These are phyloP conservation scores for Mallotus japonicus DNA, from an alignment of 441 rosid genomes.

Conservation along the genomic window DNA sequence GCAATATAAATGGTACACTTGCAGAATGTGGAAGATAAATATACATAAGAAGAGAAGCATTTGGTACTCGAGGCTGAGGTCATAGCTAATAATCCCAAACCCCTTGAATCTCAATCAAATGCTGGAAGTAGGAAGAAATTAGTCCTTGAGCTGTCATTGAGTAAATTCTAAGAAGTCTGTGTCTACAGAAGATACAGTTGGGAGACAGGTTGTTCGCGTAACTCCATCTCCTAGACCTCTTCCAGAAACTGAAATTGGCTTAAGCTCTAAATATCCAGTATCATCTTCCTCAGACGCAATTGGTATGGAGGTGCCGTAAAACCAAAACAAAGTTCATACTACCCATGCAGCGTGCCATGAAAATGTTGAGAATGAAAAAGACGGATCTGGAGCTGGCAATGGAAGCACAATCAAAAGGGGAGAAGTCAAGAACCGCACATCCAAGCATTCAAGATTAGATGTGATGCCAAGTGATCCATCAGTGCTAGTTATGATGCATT, in stretches of 20 bases:
- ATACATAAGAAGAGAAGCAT: conserved; percentile 53
- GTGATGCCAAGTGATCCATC: conserved; percentile 24
- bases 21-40: conserved; percentile 39
- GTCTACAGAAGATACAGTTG: conserved; percentile 39
- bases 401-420: conserved; percentile 67
- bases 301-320: conserved; percentile 31
- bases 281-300: conserved; percentile 43
- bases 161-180: conserved; percentile 28
- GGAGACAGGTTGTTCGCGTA: conserved; percentile 30
- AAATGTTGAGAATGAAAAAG: conserved; percentile 31
- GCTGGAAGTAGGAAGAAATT: conserved; percentile 57
- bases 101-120: conserved; percentile 42
- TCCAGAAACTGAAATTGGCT: conserved; percentile 34
- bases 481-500: conserved; percentile 25
- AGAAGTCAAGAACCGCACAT: conserved; percentile 62
- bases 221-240: conserved; percentile 40
- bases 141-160: conserved; percentile 60
- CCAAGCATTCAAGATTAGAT: conserved; percentile 45
- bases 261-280: conserved; percentile 39
- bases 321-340: conserved; percentile 32
- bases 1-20: conserved; percentile 52
- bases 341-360: conserved; percentile 27
- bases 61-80: conserved; percentile 22
- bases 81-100: conserved; percentile 30
- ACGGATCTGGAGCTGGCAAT: conserved; percentile 37